phyloP scores from a whole-genome alignment of 139 green algal genomes.

The Micractinium conductrix region DNA sequence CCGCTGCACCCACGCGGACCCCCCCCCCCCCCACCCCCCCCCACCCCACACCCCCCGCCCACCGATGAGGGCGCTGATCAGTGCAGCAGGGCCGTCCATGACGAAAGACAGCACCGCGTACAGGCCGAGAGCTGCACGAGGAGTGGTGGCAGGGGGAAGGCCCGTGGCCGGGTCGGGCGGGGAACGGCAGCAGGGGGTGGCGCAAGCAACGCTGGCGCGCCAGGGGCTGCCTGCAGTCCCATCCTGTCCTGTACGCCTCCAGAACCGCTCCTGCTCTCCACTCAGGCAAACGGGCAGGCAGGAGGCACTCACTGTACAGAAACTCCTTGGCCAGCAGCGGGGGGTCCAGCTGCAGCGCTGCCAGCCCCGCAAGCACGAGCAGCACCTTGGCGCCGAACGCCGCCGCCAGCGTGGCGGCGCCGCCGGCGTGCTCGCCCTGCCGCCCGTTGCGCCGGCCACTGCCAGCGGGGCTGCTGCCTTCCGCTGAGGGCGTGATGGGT shows the following conservation, averaged over 20 bases:
- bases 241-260: neutral
- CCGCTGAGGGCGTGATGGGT: slow-evolving; percentile 37
- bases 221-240: neutral
- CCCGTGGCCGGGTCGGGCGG: too few relatives aligned
- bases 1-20: neutral
- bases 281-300: neutral
- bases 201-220: neutral
- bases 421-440: slow-evolving; percentile 16
- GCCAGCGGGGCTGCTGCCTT: neutral
- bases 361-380: neutral
- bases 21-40: too few relatives aligned
- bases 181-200: too few relatives aligned
- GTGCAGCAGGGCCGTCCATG: slow-evolving; percentile 27
- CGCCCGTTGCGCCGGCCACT: neutral
- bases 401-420: neutral
- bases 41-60: neutral
- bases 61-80: slow-evolving; percentile 1
- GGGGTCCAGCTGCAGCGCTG: neutral
- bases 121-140: slow-evolving; percentile 24
- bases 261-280: too few relatives aligned
- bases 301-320: slow-evolving; percentile 14
- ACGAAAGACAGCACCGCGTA: slow-evolving; percentile 47
- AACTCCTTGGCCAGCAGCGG: neutral
- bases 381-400: slow-evolving; percentile 15
- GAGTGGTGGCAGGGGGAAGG: neutral